Percentiles rank a stretch among this genome's conserved stretches.
Evolutionary conservation across 139 green algal genomes (phyloP).

Genomic region (Asterochloris sp.): DNA sequence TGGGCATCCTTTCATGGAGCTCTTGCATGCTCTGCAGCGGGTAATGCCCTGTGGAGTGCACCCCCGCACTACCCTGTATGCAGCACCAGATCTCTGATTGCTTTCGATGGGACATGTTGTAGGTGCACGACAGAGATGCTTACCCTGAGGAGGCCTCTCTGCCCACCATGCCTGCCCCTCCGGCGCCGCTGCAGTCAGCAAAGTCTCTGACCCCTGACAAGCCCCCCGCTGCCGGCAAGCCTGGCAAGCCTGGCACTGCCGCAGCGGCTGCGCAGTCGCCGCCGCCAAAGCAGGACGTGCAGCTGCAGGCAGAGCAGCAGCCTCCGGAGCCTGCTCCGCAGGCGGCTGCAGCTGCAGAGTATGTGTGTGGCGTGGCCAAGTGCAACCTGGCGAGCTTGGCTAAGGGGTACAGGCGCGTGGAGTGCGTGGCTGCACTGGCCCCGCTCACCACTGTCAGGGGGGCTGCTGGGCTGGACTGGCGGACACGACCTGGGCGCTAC

Average conservation of each 20-base stretch:
- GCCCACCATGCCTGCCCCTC: background rate
- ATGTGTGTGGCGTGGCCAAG: constrained; percentile 12
- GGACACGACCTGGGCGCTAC: constrained; percentile 52
- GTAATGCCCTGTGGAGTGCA: no score
- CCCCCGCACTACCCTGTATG: no score
- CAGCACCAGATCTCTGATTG: no score
- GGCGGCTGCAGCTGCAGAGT: background rate
- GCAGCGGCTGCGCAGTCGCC: no score
- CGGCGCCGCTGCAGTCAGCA: background rate
- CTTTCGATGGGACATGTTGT: background rate
- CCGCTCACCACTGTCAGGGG: constrained; percentile 37
- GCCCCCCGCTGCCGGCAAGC: no score
- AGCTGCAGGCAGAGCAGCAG: no score
- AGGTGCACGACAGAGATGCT: background rate
- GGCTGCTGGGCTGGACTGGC: constrained; percentile 56
- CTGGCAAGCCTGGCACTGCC: no score
- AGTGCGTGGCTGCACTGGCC: constrained; percentile 9
- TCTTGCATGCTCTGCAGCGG: no score
- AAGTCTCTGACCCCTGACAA: background rate
- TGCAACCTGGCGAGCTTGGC: constrained; percentile 5
- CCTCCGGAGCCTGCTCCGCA: no score
- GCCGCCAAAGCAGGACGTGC: no score
- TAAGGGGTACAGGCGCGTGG: background rate
- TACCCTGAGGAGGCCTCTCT: background rate
- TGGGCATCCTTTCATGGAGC: no score